Evolutionary conservation across 371 early-diverging fungal species (phyloP), one percentile per base, ranked within the genome.

Genomic region (Fennellomyces sp.): DNA sequence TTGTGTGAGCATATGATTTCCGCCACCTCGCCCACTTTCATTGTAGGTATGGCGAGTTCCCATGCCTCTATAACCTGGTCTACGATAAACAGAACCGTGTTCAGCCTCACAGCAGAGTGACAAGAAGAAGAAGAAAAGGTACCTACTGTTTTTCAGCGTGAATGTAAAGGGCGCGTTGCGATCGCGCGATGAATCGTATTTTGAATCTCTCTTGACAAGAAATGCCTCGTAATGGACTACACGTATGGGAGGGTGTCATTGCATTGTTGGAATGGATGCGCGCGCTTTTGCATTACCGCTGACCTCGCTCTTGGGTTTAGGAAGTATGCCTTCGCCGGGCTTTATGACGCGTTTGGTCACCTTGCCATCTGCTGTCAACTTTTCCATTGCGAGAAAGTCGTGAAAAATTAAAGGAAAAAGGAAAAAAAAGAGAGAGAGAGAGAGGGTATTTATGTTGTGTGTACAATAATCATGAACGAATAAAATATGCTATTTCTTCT

Each of bases 41-140:
- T 87, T 27, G 82, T 83, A 21, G 77, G 78, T 53, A 86, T 74
- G 51, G 76, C 84, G n/a, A 78, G 49, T 41, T 87, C 87, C 83
- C 83, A 84, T 50, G 80, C 84, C 49, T 80, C 58, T 51, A 87
- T 79, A 2, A 87, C 83, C 58, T 82, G 65, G n/a, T 70, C 81
- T 81, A 17, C 39, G 26, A 12, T 6, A 53, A 3, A 33, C n/a
- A 2, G 19, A 33, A 23, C 17, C 3, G 13, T 42, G 5, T 42
- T 27, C 39, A 13, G 29, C 45, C 35, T 31, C 30, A 21, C 15
- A 1, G 53, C 33, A 33, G 26, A 23, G 1, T 41, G 21, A 7
- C 1, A 25, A 50, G 15, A 5, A 15, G 0, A 17, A 26, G 17
- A 48, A n/a, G 3, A 29, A 29, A 41, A 10, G 15, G 35, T 31